These are phyloP conservation scores for Microsporum audouinii DNA, from an alignment of 2,329 filamentous ascomycete genomes.

Conservation along the genomic window DNA sequence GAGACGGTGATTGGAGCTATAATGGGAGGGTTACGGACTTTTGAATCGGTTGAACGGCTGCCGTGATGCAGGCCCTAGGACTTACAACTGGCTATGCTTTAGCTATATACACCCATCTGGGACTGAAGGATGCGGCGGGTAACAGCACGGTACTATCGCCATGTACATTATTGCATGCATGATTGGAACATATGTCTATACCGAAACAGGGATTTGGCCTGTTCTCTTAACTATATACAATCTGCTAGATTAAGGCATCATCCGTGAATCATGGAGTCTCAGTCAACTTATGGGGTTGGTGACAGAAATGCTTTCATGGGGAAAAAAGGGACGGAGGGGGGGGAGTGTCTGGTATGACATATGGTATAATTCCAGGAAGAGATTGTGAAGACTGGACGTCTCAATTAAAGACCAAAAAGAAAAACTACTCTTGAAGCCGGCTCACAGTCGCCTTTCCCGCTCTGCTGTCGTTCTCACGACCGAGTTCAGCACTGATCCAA, in stretches of 20 bases:
- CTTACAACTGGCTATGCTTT: neutral
- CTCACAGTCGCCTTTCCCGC: conserved; percentile 43
- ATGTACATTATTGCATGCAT: neutral
- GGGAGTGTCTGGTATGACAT: no score
- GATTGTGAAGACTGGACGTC: neutral
- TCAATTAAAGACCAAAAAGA: neutral
- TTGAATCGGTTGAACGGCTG: conserved; percentile 21
- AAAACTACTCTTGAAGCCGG: conserved; percentile 20
- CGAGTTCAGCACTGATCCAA: conserved; percentile 46
- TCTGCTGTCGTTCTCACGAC: conserved; percentile 41
- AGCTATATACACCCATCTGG: neutral
- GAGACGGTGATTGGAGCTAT: conserved; percentile 72
- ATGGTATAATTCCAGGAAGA: no score
- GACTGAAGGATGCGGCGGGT: neutral
- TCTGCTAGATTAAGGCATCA: neutral
- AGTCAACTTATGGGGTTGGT: neutral
- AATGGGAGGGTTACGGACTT: conserved; percentile 95
- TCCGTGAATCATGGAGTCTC: neutral
- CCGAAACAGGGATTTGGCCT: neutral
- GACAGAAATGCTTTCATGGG: neutral
- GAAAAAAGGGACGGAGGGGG: neutral
- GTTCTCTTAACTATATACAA: neutral
- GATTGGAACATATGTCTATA: neutral
- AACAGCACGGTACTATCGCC: neutral
- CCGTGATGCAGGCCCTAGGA: no score